These are phyloP conservation scores for Ascochyta pisi DNA, from an alignment of 2,329 filamentous ascomycete genomes.

Conservation along the genomic window DNA sequence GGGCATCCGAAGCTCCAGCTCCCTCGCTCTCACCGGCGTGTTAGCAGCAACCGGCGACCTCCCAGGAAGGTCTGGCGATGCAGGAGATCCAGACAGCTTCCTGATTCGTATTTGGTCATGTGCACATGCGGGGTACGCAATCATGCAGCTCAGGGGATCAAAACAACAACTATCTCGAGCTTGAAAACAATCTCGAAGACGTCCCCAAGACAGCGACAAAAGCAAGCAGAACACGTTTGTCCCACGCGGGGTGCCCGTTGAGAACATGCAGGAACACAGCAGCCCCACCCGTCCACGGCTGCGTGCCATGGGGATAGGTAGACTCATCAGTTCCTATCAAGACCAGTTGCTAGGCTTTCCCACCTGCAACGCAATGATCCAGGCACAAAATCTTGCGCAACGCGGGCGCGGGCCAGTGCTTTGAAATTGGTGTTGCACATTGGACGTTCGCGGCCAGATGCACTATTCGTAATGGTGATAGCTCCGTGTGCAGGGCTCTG, in stretches of 20 bases:
- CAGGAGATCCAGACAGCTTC: constrained; percentile 1
- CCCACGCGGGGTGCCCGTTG: constrained; percentile 10
- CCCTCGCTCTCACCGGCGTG: neutral
- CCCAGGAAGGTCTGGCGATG: constrained; percentile 11
- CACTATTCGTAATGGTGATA: constrained; percentile 18
- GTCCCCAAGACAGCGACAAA: neutral
- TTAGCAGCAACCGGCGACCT: neutral
- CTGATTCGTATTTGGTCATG: constrained; percentile 4
- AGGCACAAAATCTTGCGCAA: neutral
- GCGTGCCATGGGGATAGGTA: constrained; percentile 3
- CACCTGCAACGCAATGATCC: neutral
- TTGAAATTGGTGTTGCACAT: constrained; percentile 13
- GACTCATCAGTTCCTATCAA: neutral
- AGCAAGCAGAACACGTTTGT: neutral
- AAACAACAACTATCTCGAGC: neutral
- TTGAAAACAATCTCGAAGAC: neutral
- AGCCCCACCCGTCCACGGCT: constrained; percentile 3
- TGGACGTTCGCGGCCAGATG: constrained; percentile 16
- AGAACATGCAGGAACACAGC: constrained; percentile 10
- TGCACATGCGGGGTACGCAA: constrained; percentile 12
- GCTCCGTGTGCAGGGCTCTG: constrained; percentile 4
- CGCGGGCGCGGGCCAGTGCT: constrained; percentile 5
- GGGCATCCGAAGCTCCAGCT: neutral
- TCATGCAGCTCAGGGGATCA: neutral
- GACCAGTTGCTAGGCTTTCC: neutral